Conservation (phyloP, 176 grass and related monocot genomes). For the Lolium perenne region DNA sequence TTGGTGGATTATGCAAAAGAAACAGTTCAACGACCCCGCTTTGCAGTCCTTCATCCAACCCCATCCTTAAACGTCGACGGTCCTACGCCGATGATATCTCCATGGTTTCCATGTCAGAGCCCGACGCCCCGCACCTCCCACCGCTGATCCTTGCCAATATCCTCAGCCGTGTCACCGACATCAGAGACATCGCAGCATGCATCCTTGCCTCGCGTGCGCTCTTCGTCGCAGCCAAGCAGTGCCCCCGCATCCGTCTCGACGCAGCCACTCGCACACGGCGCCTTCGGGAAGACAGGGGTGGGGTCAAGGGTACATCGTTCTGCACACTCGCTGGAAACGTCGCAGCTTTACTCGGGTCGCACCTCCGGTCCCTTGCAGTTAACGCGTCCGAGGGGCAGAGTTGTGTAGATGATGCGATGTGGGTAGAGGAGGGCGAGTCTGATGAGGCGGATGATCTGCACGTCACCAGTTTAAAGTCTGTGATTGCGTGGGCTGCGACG, state of each 20-base stretch:
- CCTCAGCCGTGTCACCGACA: slow-evolving; percentile 51
- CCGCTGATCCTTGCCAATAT: slow-evolving; percentile 46
- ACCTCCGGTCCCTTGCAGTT: slow-evolving; percentile 51
- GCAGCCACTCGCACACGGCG: slow-evolving; percentile 30
- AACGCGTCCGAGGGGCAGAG: slow-evolving; percentile 38
- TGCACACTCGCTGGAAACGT: slow-evolving; percentile 46
- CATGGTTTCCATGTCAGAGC: background rate
- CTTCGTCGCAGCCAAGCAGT: slow-evolving; percentile 32
- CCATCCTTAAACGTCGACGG: background rate
- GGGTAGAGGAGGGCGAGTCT: slow-evolving; percentile 11
- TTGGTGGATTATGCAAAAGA: background rate
- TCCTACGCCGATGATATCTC: background rate
- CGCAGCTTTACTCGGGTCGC: slow-evolving; percentile 36
- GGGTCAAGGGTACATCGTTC: slow-evolving; percentile 17
- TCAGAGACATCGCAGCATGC: slow-evolving; percentile 53
- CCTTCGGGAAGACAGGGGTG: slow-evolving; percentile 17
- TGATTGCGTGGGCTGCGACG: slow-evolving; percentile 48
- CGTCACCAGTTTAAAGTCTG: slow-evolving; percentile 51
- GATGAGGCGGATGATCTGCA: slow-evolving; percentile 55
- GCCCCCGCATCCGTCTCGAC: slow-evolving; percentile 42
- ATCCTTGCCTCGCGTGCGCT: slow-evolving; percentile 58
- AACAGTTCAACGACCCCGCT: background rate
- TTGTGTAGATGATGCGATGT: background rate
- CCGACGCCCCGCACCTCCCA: too few relatives aligned
- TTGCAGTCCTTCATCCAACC: background rate